phyloP scores from a whole-genome alignment of 306 rosid genomes.

The Prinsepia uniflora region DNA sequence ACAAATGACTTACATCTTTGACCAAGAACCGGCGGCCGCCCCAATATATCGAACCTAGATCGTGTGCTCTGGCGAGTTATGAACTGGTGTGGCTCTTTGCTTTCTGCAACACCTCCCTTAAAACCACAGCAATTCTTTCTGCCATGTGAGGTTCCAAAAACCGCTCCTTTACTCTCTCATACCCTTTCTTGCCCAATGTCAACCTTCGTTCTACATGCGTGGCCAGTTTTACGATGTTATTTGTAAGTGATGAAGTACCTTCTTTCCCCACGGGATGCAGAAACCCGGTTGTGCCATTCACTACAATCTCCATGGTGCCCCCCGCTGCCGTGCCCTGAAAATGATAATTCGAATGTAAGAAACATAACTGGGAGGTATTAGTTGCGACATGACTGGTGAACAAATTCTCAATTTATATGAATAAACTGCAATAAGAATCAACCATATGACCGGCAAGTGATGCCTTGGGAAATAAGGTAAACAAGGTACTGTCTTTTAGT shows the following conservation, averaged over 20 bases:
- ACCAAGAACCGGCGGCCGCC: not conserved
- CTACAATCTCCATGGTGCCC: slow-evolving; percentile 89
- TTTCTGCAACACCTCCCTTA: slow-evolving; percentile 62
- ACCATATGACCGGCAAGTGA: not conserved
- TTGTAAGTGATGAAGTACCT: slow-evolving; percentile 61
- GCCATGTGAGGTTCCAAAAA: slow-evolving; percentile 83
- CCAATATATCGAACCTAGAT: too few relatives aligned
- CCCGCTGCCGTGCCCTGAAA: slow-evolving; percentile 89
- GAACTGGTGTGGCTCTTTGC: slow-evolving; percentile 37
- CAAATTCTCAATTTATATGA: not conserved
- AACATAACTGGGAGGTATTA: not conserved
- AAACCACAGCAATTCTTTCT: slow-evolving; percentile 71
- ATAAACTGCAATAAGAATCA: not conserved
- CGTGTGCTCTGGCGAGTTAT: slow-evolving; percentile 19
- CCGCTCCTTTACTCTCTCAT: slow-evolving; percentile 70
- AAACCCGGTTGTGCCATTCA: slow-evolving; percentile 70
- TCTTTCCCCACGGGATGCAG: slow-evolving; percentile 79
- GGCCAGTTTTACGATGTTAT: slow-evolving; percentile 76
- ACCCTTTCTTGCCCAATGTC: slow-evolving; percentile 81
- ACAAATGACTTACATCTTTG: slow-evolving; percentile 6
- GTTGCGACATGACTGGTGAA: not conserved
- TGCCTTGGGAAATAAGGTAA: slow-evolving; percentile 12
- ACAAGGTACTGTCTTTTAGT: not conserved
- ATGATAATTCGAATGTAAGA: not conserved
- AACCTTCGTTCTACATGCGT: slow-evolving; percentile 83